Evolutionary conservation across 108 stramenopile genomes (phyloP).

Genomic region (Parietichytrium sp.): DNA sequence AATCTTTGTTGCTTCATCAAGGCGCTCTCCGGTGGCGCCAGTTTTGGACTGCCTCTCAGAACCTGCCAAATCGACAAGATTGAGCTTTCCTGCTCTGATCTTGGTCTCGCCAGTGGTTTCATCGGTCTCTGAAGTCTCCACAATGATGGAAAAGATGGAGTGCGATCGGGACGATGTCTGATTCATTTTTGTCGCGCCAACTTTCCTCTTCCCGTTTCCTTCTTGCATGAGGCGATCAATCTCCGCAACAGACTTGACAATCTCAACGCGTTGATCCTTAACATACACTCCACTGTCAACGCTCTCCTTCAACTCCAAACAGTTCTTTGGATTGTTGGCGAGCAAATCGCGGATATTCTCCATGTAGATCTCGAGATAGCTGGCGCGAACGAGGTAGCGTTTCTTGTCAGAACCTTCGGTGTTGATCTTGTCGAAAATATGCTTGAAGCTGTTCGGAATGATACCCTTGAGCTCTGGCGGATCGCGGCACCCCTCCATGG

Average conservation of each 20-base stretch:
- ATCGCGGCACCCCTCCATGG: conserved; percentile 84
- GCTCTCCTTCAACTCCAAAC: conserved; percentile 72
- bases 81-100: conserved; percentile 88
- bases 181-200: conserved; percentile 88
- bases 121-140: conserved; percentile 60
- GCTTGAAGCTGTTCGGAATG: conserved; percentile 88
- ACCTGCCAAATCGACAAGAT: conserved; percentile 96
- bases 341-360: conserved; percentile 95
- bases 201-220: conserved; percentile 78
- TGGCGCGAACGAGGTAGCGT: conserved; percentile 84
- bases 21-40: conserved; percentile 85
- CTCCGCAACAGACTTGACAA: conserved; percentile 73
- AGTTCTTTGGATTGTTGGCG: conserved; percentile 63
- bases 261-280: conserved; percentile 71
- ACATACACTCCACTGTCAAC: conserved; percentile 81
- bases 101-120: conserved; percentile 56
- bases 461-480: conserved; percentile 75
- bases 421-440: conserved; percentile 77
- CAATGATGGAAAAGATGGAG: conserved; percentile 77
- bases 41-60: conserved; percentile 91
- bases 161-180: conserved; percentile 80
- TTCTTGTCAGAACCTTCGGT: conserved; percentile 47
- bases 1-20: conserved; percentile 86
- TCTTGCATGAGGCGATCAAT: conserved; percentile 77
- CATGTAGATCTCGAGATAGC: conserved; percentile 97